Percentiles rank a stretch among this genome's conserved stretches.
Conservation (phyloP, 306 rosid genomes). For the Quercus suber region DNA sequence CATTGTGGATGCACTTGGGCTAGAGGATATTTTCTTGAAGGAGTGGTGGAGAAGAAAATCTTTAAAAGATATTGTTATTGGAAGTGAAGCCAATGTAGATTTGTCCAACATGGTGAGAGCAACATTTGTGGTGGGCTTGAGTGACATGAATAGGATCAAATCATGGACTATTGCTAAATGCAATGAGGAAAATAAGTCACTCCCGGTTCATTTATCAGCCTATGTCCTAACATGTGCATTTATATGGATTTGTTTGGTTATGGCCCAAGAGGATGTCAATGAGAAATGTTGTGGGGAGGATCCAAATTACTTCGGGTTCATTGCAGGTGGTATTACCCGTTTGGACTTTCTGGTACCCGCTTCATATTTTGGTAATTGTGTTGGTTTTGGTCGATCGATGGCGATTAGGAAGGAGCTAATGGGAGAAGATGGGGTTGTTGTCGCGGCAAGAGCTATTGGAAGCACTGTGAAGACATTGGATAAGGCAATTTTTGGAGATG, state of each 20-base stretch:
- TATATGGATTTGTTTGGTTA: constrained; percentile 43
- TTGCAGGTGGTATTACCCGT: constrained; percentile 51
- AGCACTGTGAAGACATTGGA: constrained; percentile 35
- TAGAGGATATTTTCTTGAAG: constrained; percentile 33
- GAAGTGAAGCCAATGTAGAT: neutral
- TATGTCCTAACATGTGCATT: constrained; percentile 45
- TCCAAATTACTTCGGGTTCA: constrained; percentile 38
- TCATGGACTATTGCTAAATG: constrained; percentile 19
- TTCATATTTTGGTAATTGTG: constrained; percentile 38
- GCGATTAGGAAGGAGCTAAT: constrained; percentile 18
- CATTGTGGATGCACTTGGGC: constrained; percentile 31
- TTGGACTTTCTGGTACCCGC: constrained; percentile 18
- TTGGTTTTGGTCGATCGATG: constrained; percentile 37
- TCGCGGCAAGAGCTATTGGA: constrained; percentile 42
- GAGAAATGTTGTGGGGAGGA: neutral
- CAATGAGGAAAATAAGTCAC: constrained; percentile 15
- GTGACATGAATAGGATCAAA: constrained; percentile 32
- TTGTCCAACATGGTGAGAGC: constrained; percentile 28
- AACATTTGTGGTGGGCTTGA: constrained; percentile 25
- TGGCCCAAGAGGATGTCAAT: constrained; percentile 13
- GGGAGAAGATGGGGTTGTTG: constrained; percentile 38
- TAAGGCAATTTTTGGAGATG: constrained; percentile 25
- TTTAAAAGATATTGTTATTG: neutral
- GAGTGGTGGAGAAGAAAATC: constrained; percentile 29
- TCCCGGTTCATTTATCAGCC: constrained; percentile 32